Base-by-base conservation (phyloP, 805 yeast species). In the Lachancea waltii region DNA sequence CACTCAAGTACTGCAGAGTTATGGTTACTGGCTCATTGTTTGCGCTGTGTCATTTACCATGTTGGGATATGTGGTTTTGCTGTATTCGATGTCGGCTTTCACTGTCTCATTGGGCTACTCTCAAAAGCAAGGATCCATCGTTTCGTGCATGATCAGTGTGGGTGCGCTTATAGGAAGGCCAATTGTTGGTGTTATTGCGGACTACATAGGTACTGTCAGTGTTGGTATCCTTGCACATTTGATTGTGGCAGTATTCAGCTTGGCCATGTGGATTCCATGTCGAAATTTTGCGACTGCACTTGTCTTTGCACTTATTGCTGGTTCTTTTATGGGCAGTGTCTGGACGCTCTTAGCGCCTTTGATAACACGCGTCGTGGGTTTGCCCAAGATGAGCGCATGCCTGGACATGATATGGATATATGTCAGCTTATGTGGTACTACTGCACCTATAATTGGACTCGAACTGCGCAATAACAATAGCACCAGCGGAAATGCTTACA, bases 101-200 rank as follows among this genome's bases (percentile, higher is more conserved):
- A 75, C 84, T 8, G 64, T 70, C 3, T 71, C 81, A 2, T 48
- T 79, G 40, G 86, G 86, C 0, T 79, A 77, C 47, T 43, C 69
- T 3, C 61, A 71, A 1, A 49, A 63, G 15, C 75, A 79, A 43
- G 81, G 81, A 2, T 70, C 83, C 1, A 60, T 72, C 16, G 79
- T 75, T 3, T 58, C 79, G 1, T 77, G 82, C 13, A 72, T 77
- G 79, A 64, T 75, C 7, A 72, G 77, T 32, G 69, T 75, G 7
- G 85, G 84, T 1, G 69, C 71, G 3, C 57, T 70, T 8, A 41
- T 68, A 29, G 81, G 81, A 3, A 63, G 85, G 47, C 85, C 86
- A 2, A 5, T 54, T 0, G 65, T 72, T 11, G 85, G 86, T 2
- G 50, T 56, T 15, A 17, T 75, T 3, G 62, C 75, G 3, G 85